These are phyloP conservation scores for Podospora comata DNA, from an alignment of 495 filamentous ascomycete species.

Conservation along the genomic window DNA sequence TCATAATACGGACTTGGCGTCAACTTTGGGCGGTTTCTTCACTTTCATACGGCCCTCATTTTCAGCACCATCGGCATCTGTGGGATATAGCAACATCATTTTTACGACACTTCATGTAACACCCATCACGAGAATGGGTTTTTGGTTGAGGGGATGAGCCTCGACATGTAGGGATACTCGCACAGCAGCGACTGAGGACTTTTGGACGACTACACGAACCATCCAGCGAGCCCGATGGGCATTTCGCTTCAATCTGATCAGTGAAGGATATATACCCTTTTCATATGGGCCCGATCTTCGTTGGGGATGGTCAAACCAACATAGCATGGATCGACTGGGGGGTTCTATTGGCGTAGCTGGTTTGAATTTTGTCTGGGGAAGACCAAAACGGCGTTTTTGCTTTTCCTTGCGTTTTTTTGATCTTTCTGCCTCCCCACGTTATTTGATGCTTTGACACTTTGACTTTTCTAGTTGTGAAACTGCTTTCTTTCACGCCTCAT, in stretches of 20 bases:
- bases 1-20: slow-evolving; percentile 2
- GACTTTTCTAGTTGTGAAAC: neutral
- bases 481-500: neutral
- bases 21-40: neutral
- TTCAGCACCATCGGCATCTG: neutral
- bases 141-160: neutral
- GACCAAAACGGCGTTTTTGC: slow-evolving; percentile 9
- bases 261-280: neutral
- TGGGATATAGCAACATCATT: slow-evolving; percentile 4
- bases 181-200: neutral
- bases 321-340: neutral
- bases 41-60: neutral
- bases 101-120: neutral
- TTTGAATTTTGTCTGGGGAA: slow-evolving; percentile 6
- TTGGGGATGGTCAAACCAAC: neutral
- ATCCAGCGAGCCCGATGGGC: neutral
- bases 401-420: slow-evolving; percentile 1
- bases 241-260: slow-evolving; percentile 2
- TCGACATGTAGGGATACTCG: neutral
- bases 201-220: neutral
- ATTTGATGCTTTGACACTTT: neutral
- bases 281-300: neutral
- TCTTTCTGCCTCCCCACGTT: neutral
- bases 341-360: neutral
- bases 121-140: neutral